A percentile compares a stretch with the other conserved stretches of the same genome.
phyloP scores from a whole-genome alignment of 2,329 filamentous ascomycete genomes.

The Akanthomyces muscarius region DNA sequence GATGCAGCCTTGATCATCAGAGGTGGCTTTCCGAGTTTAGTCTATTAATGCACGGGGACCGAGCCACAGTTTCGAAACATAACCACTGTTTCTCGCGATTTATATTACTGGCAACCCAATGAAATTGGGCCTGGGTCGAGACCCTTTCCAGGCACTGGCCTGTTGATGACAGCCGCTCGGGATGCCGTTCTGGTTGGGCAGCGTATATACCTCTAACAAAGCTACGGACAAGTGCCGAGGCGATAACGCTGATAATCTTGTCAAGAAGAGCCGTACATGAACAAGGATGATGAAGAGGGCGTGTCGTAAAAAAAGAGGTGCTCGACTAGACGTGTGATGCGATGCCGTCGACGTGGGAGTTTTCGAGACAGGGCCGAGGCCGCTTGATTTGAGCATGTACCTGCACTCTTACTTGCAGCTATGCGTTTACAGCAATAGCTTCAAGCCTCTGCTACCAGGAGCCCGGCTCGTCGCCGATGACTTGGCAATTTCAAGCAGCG shows the following conservation, averaged over 20 bases:
- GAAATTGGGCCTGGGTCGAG: background rate
- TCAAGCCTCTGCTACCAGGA: background rate
- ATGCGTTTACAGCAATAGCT: background rate
- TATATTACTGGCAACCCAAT: background rate
- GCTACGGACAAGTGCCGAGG: slow-evolving; percentile 14
- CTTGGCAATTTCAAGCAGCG: background rate
- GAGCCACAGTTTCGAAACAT: background rate
- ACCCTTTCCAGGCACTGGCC: background rate
- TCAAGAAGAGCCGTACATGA: background rate
- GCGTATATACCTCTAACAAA: background rate
- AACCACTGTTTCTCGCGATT: background rate
- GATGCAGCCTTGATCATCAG: slow-evolving; percentile 12
- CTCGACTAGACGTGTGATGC: background rate
- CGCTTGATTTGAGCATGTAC: background rate
- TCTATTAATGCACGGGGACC: background rate
- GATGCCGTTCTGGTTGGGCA: background rate
- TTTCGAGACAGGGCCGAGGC: background rate
- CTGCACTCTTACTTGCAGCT: background rate
- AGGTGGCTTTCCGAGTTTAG: background rate
- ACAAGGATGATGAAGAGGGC: background rate
- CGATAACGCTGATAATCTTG: background rate
- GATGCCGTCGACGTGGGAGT: background rate
- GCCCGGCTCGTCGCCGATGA: background rate
- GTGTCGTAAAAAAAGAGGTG: background rate
- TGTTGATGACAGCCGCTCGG: background rate